A percentile compares a stretch with the other conserved stretches of the same genome.
These are phyloP conservation scores for Mycena venus DNA, from an alignment of 768 basidiomycete species.

Conservation along the genomic window DNA sequence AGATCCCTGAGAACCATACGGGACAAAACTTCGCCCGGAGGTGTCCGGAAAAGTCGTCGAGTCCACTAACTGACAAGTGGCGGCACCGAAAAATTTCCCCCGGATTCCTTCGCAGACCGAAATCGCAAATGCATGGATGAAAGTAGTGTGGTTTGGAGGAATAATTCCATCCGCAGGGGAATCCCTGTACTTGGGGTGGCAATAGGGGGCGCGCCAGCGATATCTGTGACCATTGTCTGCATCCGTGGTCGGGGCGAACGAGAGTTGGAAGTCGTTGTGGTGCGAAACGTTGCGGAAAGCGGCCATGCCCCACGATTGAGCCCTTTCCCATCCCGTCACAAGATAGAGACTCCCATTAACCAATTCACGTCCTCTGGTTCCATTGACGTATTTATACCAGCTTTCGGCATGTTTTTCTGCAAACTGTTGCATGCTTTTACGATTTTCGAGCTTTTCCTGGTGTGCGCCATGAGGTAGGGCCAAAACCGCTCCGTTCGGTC, in stretches of 20 bases:
- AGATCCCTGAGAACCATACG: background rate
- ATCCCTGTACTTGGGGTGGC: background rate
- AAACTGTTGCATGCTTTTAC: conserved; percentile 19
- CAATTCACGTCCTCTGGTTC: conserved; percentile 15
- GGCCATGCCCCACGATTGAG: conserved; percentile 29
- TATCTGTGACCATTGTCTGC: background rate
- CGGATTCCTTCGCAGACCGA: conserved; percentile 18
- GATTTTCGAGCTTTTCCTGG: conserved; percentile 5
- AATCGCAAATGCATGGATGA: conserved; percentile 20
- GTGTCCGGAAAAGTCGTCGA: background rate
- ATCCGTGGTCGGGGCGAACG: background rate
- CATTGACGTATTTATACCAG: conserved; percentile 33
- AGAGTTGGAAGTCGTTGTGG: background rate
- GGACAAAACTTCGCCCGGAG: background rate
- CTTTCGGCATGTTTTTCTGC: conserved; percentile 25
- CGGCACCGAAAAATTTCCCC: conserved; percentile 11
- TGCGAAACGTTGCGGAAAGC: background rate
- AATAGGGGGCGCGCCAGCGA: background rate
- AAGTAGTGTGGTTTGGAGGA: conserved; percentile 8
- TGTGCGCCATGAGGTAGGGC: conserved; percentile 30
- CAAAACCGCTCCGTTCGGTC: conserved; percentile 27
- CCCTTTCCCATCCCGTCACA: conserved; percentile 36
- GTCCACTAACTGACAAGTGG: background rate
- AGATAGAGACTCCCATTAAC: conserved; percentile 34
- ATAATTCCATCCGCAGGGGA: background rate